These are phyloP conservation scores for Musa beccarii DNA, from an alignment of 176 grass and related monocot species.

Conservation along the genomic window DNA sequence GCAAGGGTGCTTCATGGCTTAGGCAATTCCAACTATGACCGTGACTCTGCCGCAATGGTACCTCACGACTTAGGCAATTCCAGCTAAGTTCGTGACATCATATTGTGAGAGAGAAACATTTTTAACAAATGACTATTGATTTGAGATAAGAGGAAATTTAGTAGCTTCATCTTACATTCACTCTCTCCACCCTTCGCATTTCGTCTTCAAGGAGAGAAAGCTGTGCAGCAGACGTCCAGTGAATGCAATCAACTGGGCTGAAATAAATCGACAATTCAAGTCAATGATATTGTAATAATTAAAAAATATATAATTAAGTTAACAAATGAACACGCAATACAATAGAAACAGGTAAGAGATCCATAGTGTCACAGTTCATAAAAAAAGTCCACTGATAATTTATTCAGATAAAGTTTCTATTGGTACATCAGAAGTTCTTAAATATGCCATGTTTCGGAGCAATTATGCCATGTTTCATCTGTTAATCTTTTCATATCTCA, in stretches of 20 bases:
- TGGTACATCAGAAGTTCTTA: no score
- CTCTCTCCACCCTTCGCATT: constrained; percentile 78
- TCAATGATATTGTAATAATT: background rate
- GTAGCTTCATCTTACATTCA: constrained; percentile 47
- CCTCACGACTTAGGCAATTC: no score
- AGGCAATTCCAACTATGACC: no score
- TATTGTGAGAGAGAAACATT: background rate
- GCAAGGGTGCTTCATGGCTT: no score
- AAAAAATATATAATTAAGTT: background rate
- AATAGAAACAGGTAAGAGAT: background rate
- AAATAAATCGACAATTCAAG: constrained; percentile 23
- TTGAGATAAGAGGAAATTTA: background rate
- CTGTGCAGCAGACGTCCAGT: constrained; percentile 90
- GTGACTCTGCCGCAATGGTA: no score
- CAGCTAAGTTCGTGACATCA: background rate
- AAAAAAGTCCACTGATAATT: no score
- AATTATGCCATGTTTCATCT: background rate
- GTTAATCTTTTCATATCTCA: constrained; percentile 5
- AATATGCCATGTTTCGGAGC: background rate
- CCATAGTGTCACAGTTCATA: no score
- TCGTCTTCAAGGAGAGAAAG: constrained; percentile 85
- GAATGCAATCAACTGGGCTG: constrained; percentile 95
- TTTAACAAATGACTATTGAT: background rate
- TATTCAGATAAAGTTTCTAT: no score
- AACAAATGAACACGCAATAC: background rate